Evolutionary conservation across 371 early-diverging fungal genomes (phyloP), one percentile per base, ranked within the genome.

Genomic region (Haplosporangium sp.): DNA sequence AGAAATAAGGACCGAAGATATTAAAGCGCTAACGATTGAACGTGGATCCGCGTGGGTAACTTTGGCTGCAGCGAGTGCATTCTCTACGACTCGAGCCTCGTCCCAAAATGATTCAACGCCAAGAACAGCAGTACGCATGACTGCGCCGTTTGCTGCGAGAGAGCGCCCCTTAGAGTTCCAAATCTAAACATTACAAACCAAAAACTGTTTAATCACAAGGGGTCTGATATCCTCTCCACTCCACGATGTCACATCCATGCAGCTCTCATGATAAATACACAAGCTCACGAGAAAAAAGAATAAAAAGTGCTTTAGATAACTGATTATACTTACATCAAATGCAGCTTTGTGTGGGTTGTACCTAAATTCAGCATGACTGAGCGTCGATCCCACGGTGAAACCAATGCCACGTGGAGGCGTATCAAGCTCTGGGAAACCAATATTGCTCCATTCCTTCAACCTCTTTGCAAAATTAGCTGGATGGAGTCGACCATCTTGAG

Each of bases 11-110:
- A 85, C 86, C 15, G 89, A 87, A 1, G 88, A 79, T 47, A 91
- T 79, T 3, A 88, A 81, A 67, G 90, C 90, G 42, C 89, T 85
- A 35, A 90, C 84, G 74, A 90, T 77, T 66, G 91, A 91, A 4
- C 92, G 84, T 50, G 90, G 91, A 71, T 93, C 92, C n/a, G 91
- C 89, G 61, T 91, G 92, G 7, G 92, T 91, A 44, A 90, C 86
- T 52, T 85, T 85, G 48, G 89, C 89, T 39, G 88, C 89, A 4
- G 88, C 86, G 9, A 87, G 82, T 2, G 91, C 73, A 58, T 89
- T 89, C 71, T 88, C 85, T 57, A 90, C 87, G 0, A 91, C 90
- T 5, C 84, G 84, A 1, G 83, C 84, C 35, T 88, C 90, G 69
- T 90, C 90, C 90, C 91, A 90, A 65, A 91, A 91, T 39, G 86